Percentiles rank a stretch among this genome's conserved stretches.
Conservation (phyloP, 2,329 filamentous ascomycete genomes). For the Botryosphaeria dothidea region DNA sequence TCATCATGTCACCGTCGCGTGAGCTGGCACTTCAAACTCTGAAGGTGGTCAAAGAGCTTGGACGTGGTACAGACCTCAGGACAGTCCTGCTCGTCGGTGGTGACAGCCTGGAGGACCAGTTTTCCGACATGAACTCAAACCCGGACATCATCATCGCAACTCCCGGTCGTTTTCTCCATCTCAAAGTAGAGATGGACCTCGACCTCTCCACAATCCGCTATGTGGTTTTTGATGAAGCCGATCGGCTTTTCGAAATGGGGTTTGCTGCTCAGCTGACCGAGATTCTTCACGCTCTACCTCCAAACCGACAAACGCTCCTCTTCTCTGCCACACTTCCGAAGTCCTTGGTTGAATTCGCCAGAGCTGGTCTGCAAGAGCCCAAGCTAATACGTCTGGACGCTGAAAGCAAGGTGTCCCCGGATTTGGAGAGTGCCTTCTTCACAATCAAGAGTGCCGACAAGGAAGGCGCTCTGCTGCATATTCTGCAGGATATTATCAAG, state of each 20-base stretch:
- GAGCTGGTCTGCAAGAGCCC: slow-evolving; percentile 90
- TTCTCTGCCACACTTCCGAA: slow-evolving; percentile 96
- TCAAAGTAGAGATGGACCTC: slow-evolving; percentile 94
- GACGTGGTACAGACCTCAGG: slow-evolving; percentile 85
- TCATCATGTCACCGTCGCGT: slow-evolving; percentile 89
- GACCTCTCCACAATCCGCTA: slow-evolving; percentile 91
- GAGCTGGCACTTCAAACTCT: slow-evolving; percentile 93
- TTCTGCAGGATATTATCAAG: slow-evolving; percentile 89
- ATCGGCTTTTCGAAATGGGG: slow-evolving; percentile 97
- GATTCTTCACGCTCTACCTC: slow-evolving; percentile 84
- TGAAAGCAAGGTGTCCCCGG: slow-evolving; percentile 93
- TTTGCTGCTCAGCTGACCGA: slow-evolving; percentile 92
- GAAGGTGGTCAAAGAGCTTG: slow-evolving; percentile 94
- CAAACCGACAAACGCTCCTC: slow-evolving; percentile 82
- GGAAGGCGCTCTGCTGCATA: slow-evolving; percentile 85
- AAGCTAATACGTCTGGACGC: slow-evolving; percentile 87
- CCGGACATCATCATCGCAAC: slow-evolving; percentile 98
- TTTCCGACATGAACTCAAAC: slow-evolving; percentile 87
- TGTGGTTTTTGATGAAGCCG: slow-evolving; percentile 96
- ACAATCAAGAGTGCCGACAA: slow-evolving; percentile 90
- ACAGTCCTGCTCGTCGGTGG: slow-evolving; percentile 90
- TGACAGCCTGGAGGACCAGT: slow-evolving; percentile 94
- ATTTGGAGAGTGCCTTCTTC: slow-evolving; percentile 95
- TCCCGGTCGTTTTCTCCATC: slow-evolving; percentile 90
- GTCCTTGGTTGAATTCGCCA: slow-evolving; percentile 91